phyloP scores from a whole-genome alignment of 2,329 filamentous ascomycete genomes.

The Fusarium palustre region DNA sequence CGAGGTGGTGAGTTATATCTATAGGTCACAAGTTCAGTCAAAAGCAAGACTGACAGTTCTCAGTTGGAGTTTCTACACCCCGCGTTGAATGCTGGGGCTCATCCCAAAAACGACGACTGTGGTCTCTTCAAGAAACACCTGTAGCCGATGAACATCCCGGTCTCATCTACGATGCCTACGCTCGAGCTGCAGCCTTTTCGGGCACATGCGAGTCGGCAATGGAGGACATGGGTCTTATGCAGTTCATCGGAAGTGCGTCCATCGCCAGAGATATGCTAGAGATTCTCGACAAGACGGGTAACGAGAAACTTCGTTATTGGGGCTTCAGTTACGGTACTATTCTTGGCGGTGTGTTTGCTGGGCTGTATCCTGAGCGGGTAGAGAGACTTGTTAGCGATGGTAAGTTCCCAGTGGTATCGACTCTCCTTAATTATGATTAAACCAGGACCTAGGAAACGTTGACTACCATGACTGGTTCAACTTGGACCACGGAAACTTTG shows the following conservation, averaged over 20 bases:
- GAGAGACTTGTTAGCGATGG: slow-evolving; percentile 64
- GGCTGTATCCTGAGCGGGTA: slow-evolving; percentile 63
- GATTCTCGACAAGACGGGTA: slow-evolving; percentile 57
- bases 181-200: slow-evolving; percentile 57
- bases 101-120: slow-evolving; percentile 56
- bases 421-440: not conserved
- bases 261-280: slow-evolving; percentile 62
- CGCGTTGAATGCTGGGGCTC: slow-evolving; percentile 64
- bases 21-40: not conserved
- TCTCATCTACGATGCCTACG: slow-evolving; percentile 59
- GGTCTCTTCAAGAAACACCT: slow-evolving; percentile 58
- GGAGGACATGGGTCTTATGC: slow-evolving; percentile 53
- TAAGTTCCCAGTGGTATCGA: slow-evolving; percentile 38
- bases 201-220: slow-evolving; percentile 57
- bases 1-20: slow-evolving; percentile 54
- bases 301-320: slow-evolving; percentile 62
- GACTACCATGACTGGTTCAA: slow-evolving; percentile 67
- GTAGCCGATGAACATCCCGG: slow-evolving; percentile 61
- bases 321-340: slow-evolving; percentile 67
- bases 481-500: slow-evolving; percentile 59
- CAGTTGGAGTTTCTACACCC: slow-evolving; percentile 62
- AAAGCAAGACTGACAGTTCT: not conserved
- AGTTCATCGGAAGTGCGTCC: slow-evolving; percentile 58
- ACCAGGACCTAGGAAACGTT: slow-evolving; percentile 55
- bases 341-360: slow-evolving; percentile 64